Evolutionary conservation across 106 monocot genomes (phyloP).

Genomic region (Hemerocallis citrina): DNA sequence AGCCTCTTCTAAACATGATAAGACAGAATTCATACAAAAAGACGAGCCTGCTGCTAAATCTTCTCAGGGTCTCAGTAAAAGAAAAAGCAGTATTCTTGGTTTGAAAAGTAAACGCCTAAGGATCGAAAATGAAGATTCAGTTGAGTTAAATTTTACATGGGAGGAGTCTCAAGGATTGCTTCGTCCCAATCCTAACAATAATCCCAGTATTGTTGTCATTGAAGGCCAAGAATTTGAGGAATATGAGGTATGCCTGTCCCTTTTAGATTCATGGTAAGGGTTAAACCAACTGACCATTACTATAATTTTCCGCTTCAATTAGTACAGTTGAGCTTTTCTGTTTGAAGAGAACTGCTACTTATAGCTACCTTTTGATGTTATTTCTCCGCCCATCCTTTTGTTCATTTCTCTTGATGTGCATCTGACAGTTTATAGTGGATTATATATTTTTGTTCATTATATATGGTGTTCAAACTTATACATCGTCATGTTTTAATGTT

Average conservation of each 20-base stretch:
- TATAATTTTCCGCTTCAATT: background rate
- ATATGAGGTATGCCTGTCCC: conserved; percentile 67
- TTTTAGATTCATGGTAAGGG: too few species aligned
- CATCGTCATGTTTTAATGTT: too few species aligned
- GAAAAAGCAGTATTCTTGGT: conserved; percentile 42
- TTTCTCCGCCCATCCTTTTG: too few species aligned
- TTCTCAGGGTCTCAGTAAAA: conserved; percentile 27
- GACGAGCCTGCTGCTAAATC: conserved; percentile 27
- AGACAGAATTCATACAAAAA: conserved; percentile 39
- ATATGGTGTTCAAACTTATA: too few species aligned
- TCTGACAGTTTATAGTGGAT: too few species aligned
- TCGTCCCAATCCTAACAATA: conserved; percentile 44
- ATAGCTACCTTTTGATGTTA: too few species aligned
- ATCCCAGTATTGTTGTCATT: conserved; percentile 42
- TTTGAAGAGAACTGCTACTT: too few species aligned
- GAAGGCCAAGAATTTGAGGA: conserved; percentile 92
- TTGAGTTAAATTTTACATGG: conserved; percentile 81
- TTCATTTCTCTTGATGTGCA: too few species aligned
- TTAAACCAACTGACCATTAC: too few species aligned
- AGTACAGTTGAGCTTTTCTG: too few species aligned
- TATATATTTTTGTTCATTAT: too few species aligned
- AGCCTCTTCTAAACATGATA: conserved; percentile 30
- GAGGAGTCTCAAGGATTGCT: conserved; percentile 84
- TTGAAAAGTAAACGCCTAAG: conserved; percentile 65
- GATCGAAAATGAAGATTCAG: conserved; percentile 82